Base-by-base conservation (phyloP, 2,329 filamentous ascomycete genomes). In the Paecilomyces fulvus region DNA sequence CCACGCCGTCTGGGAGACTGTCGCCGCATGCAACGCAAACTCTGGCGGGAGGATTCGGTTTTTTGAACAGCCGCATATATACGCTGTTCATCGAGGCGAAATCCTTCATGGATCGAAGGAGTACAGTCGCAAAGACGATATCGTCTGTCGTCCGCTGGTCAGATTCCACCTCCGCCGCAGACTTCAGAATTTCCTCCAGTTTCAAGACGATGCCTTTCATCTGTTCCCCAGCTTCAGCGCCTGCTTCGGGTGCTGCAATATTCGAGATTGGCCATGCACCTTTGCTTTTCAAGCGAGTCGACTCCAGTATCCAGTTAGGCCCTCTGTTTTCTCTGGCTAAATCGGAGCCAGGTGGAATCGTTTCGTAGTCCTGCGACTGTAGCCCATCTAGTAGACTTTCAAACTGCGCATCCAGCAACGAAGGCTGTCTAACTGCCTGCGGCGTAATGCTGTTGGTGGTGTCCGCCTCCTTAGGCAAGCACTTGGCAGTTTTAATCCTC, bases 21-120 rank as follows among this genome's bases (percentile, higher is more conserved):
- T 83, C 75, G 3, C 90, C 90, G 60, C 87, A 88, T 0, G 90
- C 86, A 52, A 97, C 83, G 4, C 91, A 95, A 52, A 95, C 87
- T 52, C 94, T 79, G 0, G 92, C 85, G 0, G 94, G 90, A 0
- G 94, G 94, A 61, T 92, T 95, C 0, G 92, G 87, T 52, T 81
- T 78, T 20, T 75, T 75, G 72, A 97, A 97, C 48, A 91, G 80
- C 8, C 80, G 77, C 4, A 83, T 85, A 71, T 97, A 99, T 60
- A 88, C 75, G 25, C 77, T 71, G 72, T 97, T 97, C 63, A 96
- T 77, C 14, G 76, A 65, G 0, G 83, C 77, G 70, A 97, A 99
- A 72, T 91, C 85, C 20, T 81, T 70, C 88, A 97, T 96, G 56
- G 80, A 80, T 54, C 87, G 84, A 31, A 99, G 82, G 52, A 95